A percentile compares a stretch with the other conserved stretches of the same genome.
phyloP scores from a whole-genome alignment of 768 basidiomycete species.

The Pholiota microspora region DNA sequence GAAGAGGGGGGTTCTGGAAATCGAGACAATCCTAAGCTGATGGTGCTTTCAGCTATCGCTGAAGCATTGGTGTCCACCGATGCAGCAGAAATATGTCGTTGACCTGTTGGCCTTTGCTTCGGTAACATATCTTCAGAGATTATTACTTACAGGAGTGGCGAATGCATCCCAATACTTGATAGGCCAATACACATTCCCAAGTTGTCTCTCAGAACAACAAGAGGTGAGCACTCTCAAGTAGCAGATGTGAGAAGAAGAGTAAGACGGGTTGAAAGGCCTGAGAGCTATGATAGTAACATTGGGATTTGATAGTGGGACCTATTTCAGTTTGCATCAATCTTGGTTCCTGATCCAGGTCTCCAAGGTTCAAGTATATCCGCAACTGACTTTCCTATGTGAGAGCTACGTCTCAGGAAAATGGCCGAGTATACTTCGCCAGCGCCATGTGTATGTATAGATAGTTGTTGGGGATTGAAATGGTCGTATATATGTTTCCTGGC shows the following conservation, averaged over 20 bases:
- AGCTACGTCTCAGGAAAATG: not conserved
- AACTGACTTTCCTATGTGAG: too few relatives aligned
- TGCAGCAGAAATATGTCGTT: conserved; percentile 32
- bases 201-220: not conserved
- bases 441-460: not conserved
- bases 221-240: not conserved
- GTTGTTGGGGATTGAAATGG: not conserved
- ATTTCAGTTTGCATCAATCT: conserved; percentile 11
- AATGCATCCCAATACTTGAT: not conserved
- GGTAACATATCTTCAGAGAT: conserved; percentile 12
- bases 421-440: not conserved
- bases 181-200: conserved; percentile 1
- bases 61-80: conserved; percentile 55
- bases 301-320: not conserved
- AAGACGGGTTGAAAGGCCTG: conserved; percentile 5
- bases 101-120: conserved; percentile 6
- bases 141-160: not conserved
- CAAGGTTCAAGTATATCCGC: too few relatives aligned
- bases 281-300: not conserved
- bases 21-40: conserved; percentile 48
- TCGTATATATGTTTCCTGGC: not conserved
- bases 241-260: not conserved
- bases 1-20: conserved; percentile 55
- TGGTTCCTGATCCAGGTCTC: conserved; percentile 13
- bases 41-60: conserved; percentile 55